Conservation (phyloP, 495 filamentous ascomycete genomes). For the Pseudotulostoma volvatum region DNA sequence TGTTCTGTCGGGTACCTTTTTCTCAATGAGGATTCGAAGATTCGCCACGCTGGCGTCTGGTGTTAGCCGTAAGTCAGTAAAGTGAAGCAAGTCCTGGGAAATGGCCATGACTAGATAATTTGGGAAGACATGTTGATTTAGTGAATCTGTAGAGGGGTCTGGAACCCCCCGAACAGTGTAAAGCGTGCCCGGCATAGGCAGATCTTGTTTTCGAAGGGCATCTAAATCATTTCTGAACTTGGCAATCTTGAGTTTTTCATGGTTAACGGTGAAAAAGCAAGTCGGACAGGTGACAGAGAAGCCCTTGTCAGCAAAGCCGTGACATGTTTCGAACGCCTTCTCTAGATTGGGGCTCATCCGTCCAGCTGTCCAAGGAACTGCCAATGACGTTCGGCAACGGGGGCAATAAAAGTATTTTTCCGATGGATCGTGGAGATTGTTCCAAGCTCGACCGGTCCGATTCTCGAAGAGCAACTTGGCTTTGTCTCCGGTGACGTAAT, state of each 20-base stretch:
- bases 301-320: slow-evolving; percentile 50
- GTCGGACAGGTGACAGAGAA: slow-evolving; percentile 26
- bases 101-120: slow-evolving; percentile 39
- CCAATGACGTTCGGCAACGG: slow-evolving; percentile 25
- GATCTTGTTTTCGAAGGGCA: slow-evolving; percentile 19
- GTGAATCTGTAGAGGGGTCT: slow-evolving; percentile 1
- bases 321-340: slow-evolving; percentile 10
- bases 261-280: slow-evolving; percentile 35
- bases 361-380: slow-evolving; percentile 46
- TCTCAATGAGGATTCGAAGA: slow-evolving; percentile 10
- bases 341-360: slow-evolving; percentile 12
- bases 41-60: slow-evolving; percentile 5
- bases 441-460: slow-evolving; percentile 39
- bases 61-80: slow-evolving; percentile 11
- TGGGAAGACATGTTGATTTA: slow-evolving; percentile 34
- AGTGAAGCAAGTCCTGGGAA: slow-evolving; percentile 17
- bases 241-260: slow-evolving; percentile 31
- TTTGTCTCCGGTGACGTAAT: slow-evolving; percentile 36
- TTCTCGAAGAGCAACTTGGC: slow-evolving; percentile 32
- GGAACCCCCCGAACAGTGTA: slow-evolving; percentile 22
- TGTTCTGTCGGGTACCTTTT: slow-evolving; percentile 3
- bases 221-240: slow-evolving; percentile 42
- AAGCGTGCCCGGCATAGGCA: slow-evolving; percentile 52
- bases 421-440: slow-evolving; percentile 35
- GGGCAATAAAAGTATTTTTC: slow-evolving; percentile 40